Percentiles rank a stretch among this genome's conserved stretches.
Evolutionary conservation across 441 rosid genomes (phyloP).

Genomic region (Dalechampia spathulata): DNA sequence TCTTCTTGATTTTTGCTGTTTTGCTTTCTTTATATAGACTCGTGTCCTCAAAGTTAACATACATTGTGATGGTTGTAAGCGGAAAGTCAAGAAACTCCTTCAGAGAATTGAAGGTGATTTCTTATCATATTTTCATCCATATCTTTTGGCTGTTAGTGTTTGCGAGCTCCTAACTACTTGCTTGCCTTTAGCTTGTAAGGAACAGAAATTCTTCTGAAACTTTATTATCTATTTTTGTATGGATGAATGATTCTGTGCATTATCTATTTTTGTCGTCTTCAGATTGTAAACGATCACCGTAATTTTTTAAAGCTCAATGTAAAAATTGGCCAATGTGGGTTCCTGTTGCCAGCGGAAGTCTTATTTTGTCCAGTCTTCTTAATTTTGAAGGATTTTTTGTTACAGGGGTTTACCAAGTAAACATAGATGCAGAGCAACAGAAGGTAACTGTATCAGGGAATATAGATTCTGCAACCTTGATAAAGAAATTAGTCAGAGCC

Average conservation of each 20-base stretch:
- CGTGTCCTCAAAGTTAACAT: constrained; percentile 72
- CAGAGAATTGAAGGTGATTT: constrained; percentile 76
- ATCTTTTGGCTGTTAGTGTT: too few species aligned
- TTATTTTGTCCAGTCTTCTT: too few species aligned
- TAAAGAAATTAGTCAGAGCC: constrained; percentile 64
- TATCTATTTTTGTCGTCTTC: too few species aligned
- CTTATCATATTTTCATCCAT: background rate
- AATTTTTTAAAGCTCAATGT: too few species aligned
- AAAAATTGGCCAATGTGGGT: too few species aligned
- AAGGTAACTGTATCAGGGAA: constrained; percentile 70
- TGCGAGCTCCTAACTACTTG: too few species aligned
- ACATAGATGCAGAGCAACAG: constrained; percentile 66
- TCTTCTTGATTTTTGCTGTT: constrained; percentile 16
- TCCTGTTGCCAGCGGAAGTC: too few species aligned
- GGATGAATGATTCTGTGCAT: too few species aligned
- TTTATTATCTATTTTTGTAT: too few species aligned
- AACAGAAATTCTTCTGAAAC: too few species aligned
- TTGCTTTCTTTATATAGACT: constrained; percentile 34
- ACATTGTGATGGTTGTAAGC: constrained; percentile 86
- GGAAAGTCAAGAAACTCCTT: constrained; percentile 77
- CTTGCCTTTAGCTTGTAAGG: too few species aligned
- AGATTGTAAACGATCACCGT: too few species aligned
- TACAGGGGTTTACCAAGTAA: constrained; percentile 69
- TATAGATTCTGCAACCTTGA: constrained; percentile 59
- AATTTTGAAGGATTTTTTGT: background rate